Evolutionary conservation across 176 grass and related monocot species (phyloP).

Genomic region (Cenchrus purpureus): DNA sequence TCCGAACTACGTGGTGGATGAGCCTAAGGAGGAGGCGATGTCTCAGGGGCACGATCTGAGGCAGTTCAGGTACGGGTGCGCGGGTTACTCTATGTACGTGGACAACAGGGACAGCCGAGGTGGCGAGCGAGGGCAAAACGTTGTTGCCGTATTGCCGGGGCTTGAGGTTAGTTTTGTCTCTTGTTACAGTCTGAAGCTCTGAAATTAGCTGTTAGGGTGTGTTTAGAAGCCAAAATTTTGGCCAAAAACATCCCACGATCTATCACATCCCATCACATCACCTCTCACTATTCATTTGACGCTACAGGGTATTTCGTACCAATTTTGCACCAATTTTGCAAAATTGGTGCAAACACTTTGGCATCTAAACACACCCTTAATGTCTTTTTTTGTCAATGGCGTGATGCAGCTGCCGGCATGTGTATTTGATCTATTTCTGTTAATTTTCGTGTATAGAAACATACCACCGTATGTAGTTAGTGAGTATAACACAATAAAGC

Average conservation of each 20-base stretch:
- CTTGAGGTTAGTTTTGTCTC: constrained; percentile 71
- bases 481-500: not conserved
- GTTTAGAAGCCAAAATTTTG: no score
- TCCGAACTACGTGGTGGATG: constrained; percentile 62
- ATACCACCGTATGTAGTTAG: not conserved
- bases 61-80: constrained; percentile 83
- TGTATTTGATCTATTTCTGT: constrained; percentile 25
- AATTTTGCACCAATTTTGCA: no score
- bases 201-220: not conserved
- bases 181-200: not conserved
- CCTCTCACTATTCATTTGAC: no score
- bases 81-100: constrained; percentile 84
- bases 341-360: no score
- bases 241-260: no score
- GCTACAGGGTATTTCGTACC: no score
- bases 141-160: constrained; percentile 83
- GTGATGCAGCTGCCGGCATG: not conserved
- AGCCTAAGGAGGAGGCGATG: constrained; percentile 62
- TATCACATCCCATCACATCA: no score
- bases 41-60: constrained; percentile 58
- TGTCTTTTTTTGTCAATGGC: no score
- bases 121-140: constrained; percentile 55
- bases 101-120: constrained; percentile 54
- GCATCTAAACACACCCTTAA: no score
- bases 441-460: not conserved